Conservation (phyloP, 495 filamentous ascomycete species). For the Trypethelium eluteriae region DNA sequence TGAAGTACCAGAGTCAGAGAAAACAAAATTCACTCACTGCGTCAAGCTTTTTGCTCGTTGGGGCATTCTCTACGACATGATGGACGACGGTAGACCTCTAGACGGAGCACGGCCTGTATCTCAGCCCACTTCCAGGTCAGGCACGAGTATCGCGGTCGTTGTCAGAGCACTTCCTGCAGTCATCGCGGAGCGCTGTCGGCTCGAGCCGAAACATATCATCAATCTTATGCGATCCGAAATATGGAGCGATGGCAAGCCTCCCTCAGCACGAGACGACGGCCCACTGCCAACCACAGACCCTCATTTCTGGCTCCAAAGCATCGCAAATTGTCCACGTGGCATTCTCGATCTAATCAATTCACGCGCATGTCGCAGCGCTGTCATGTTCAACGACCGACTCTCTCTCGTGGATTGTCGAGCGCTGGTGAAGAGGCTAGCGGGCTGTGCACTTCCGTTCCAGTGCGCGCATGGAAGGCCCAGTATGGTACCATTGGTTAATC, state of each 20-base stretch:
- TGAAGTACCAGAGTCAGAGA: slow-evolving; percentile 52
- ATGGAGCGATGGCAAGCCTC: slow-evolving; percentile 40
- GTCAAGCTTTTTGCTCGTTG: slow-evolving; percentile 53
- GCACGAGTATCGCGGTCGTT: slow-evolving; percentile 9
- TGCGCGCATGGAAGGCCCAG: slow-evolving; percentile 52
- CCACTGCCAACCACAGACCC: neutral
- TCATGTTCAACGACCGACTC: slow-evolving; percentile 93
- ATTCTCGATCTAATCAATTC: slow-evolving; percentile 87
- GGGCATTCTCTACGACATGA: slow-evolving; percentile 60
- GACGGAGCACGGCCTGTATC: slow-evolving; percentile 14
- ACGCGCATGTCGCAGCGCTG: slow-evolving; percentile 77
- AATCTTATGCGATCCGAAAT: slow-evolving; percentile 67
- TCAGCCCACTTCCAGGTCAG: slow-evolving; percentile 30
- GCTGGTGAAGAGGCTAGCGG: slow-evolving; percentile 54
- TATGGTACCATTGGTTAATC: slow-evolving; percentile 35
- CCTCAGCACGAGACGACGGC: neutral
- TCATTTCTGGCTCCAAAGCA: slow-evolving; percentile 48
- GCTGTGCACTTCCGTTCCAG: slow-evolving; percentile 80
- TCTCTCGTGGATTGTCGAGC: slow-evolving; percentile 55
- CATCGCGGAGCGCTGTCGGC: slow-evolving; percentile 67
- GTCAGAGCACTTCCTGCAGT: slow-evolving; percentile 56
- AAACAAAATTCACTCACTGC: slow-evolving; percentile 47
- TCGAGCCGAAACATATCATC: slow-evolving; percentile 59
- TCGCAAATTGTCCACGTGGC: slow-evolving; percentile 61
- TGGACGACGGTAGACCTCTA: slow-evolving; percentile 8